phyloP scores from a whole-genome alignment of 2,329 filamentous ascomycete genomes.

The Verticillium alfalfae region DNA sequence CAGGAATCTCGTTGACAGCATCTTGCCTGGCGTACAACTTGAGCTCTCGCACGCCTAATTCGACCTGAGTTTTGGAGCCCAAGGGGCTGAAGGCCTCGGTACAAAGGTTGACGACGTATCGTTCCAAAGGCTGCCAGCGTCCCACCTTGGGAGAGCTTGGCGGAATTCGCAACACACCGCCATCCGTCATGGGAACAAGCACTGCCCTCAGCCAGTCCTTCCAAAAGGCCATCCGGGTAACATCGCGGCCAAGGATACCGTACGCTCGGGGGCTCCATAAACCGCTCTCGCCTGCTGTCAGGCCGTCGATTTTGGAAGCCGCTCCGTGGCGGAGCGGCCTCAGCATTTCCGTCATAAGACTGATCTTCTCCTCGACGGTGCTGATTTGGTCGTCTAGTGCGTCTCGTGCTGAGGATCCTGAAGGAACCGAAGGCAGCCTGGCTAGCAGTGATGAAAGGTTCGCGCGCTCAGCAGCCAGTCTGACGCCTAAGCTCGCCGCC shows the following conservation, averaged over 20 bases:
- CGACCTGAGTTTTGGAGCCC: conserved; percentile 91
- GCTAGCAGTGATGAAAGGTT: conserved; percentile 85
- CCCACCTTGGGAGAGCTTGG: conserved; percentile 85
- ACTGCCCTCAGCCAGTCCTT: conserved; percentile 97
- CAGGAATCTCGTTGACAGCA: conserved; percentile 86
- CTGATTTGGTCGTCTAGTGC: conserved; percentile 90
- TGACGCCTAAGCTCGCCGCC: conserved; percentile 83
- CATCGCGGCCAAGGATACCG: conserved; percentile 83
- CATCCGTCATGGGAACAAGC: conserved; percentile 92
- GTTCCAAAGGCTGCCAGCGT: conserved; percentile 92
- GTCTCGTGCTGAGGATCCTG: conserved; percentile 77
- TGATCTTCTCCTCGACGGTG: conserved; percentile 93
- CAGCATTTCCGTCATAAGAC: conserved; percentile 91
- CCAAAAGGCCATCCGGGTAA: conserved; percentile 84
- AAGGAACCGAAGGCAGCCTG: conserved; percentile 72
- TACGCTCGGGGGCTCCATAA: conserved; percentile 95
- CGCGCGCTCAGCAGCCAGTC: conserved; percentile 80
- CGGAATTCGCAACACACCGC: conserved; percentile 74
- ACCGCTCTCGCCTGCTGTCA: conserved; percentile 91
- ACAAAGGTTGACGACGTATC: conserved; percentile 95
- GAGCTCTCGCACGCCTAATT: conserved; percentile 82
- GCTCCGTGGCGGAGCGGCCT: conserved; percentile 89
- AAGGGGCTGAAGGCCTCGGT: conserved; percentile 90
- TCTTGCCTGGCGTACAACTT: conserved; percentile 91
- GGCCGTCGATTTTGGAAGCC: conserved; percentile 92